Percentiles rank a stretch among this genome's conserved stretches.
Evolutionary conservation across 148 eudicot species (phyloP).

Genomic region (Tetragonia tetragonoides): DNA sequence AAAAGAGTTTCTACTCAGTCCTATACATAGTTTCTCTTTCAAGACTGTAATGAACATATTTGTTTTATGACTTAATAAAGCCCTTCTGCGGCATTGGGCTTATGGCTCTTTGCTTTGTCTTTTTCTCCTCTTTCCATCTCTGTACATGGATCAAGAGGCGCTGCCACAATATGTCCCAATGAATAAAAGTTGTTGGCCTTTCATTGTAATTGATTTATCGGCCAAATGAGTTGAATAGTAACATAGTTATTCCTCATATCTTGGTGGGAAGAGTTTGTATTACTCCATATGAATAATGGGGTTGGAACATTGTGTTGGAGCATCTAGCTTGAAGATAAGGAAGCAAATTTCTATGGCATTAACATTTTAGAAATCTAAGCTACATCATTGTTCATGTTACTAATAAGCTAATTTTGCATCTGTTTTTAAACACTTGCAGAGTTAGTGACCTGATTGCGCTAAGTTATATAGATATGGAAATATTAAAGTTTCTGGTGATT

Average conservation of each 20-base stretch:
- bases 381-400: background rate
- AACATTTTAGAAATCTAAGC: background rate
- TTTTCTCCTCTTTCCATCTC: background rate
- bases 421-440: constrained; percentile 1
- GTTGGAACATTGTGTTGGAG: background rate
- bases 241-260: background rate
- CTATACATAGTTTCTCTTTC: no score
- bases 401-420: background rate
- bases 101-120: background rate
- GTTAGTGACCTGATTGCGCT: background rate
- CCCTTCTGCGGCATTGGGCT: background rate
- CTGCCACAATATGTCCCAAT: background rate
- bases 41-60: background rate
- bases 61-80: background rate
- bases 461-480: background rate
- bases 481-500: background rate
- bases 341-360: background rate
- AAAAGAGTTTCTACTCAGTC: no score
- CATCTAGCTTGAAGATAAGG: background rate
- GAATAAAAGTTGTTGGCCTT: background rate
- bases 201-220: background rate
- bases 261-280: background rate
- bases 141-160: background rate
- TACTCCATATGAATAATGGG: no score
- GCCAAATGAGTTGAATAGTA: background rate